Base-by-base conservation (phyloP, 2,329 filamentous ascomycete species). In the Botrytis sinoallii region DNA sequence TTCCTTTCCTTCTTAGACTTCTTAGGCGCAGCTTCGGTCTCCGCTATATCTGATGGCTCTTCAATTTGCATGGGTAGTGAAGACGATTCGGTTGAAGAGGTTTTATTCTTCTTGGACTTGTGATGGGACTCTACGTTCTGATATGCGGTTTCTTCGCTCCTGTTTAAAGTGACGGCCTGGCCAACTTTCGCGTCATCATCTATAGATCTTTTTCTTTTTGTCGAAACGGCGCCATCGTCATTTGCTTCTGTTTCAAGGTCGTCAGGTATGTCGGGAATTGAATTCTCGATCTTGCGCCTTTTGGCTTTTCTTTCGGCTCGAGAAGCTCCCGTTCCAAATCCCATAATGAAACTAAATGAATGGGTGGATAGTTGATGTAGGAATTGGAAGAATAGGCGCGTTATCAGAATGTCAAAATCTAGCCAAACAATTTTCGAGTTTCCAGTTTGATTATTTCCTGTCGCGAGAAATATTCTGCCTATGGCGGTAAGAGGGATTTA, bases 1-100 rank as follows among this genome's bases (percentile, higher is more conserved):
- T 82, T 78, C 63, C 81, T 77, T 72, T 81, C 82, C 76, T 83
- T 82, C 76, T 82, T 81, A 52, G 79, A 79, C 75, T 82, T 82
- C 75, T 80, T 81, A 16, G 75, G 77, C 57, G 75, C 72, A 61
- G 76, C 80, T 73, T 79, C 78, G 71, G 80, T 60, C 70, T 74
- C 76, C 65, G 71, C 75, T 38, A 64, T 61, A 25, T 72, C 66
- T 6, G 40, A 60, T 74, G 75, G 32, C 59, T 60, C 74, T 67
- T 29, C 57, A 44, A 35, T 55, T n/a, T 29, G 40, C 22, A 32
- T 9, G 6, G 32, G 38, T 14, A 18, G 25, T n/a, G n/a, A 57
- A 57, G 61, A 16, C 48, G 29, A 25, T 25, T 68, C 32, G 29
- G n/a, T 14, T 22, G 63, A n/a, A 46, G 38, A 25, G 6, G 32